These are phyloP conservation scores for Chaetomiaceae sp. DNA, from an alignment of 2,329 filamentous ascomycete species.

Conservation along the genomic window DNA sequence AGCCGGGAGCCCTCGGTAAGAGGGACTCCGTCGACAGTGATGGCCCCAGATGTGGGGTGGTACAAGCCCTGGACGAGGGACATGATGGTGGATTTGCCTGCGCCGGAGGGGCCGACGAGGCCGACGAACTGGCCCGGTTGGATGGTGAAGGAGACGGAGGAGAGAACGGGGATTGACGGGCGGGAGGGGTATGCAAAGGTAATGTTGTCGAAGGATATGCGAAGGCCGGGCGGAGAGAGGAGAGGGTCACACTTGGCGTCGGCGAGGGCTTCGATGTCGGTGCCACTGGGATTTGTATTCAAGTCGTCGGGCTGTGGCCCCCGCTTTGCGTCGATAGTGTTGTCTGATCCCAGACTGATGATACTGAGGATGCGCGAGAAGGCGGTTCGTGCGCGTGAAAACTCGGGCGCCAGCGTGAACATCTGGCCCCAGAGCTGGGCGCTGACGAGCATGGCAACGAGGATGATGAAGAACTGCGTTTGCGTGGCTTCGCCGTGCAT, in stretches of 20 bases:
- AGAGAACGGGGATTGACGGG: conserved; percentile 45
- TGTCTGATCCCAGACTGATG: conserved; percentile 38
- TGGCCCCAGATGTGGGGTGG: conserved; percentile 40
- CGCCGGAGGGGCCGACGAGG: conserved; percentile 41
- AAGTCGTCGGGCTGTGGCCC: neutral
- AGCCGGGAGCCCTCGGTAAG: conserved; percentile 14
- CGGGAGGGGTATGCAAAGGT: conserved; percentile 55
- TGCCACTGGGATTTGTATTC: neutral
- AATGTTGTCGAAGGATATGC: conserved; percentile 62
- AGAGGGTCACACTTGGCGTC: neutral
- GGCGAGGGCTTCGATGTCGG: neutral
- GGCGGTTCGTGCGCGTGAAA: conserved; percentile 59
- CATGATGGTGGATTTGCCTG: conserved; percentile 44
- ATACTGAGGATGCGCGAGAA: conserved; percentile 52
- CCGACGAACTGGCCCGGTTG: conserved; percentile 35
- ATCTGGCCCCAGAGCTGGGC: conserved; percentile 69
- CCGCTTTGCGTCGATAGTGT: neutral
- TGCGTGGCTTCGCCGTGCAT: conserved; percentile 56
- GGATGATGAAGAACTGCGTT: conserved; percentile 67
- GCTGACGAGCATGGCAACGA: conserved; percentile 64
- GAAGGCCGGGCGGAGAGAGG: neutral
- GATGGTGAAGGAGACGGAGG: conserved; percentile 33
- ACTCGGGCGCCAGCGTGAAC: conserved; percentile 67
- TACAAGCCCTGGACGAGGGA: conserved; percentile 49
- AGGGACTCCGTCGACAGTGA: conserved; percentile 47